Evolutionary conservation across 805 yeast species (phyloP), one percentile per base, ranked within the genome.

Genomic region (Starmerella vaccinii): DNA sequence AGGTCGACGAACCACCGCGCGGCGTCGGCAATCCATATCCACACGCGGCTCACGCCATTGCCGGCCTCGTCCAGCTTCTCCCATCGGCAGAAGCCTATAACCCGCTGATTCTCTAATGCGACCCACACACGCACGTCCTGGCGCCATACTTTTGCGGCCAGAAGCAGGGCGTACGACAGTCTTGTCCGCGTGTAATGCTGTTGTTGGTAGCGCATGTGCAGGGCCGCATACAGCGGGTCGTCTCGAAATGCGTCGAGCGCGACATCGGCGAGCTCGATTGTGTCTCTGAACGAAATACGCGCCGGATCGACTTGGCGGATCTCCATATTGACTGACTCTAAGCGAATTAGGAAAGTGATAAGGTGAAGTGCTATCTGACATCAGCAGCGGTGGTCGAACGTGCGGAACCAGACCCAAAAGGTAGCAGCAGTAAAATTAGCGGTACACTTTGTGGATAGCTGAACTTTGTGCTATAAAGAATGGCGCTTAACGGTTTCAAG

Each of bases 241-340:
- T 43, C 29, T 6, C 46, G 26, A 33, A 43, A 43, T 13, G 38
- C 37, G 18, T 43, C 46, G 15, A 43, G 27, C 21, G 38, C 46
- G 10, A 23, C 29, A 19, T 43, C 46, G 8, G 46, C 35, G 9
- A 43, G 46, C 46, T 30, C 46, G 10, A 43, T 15, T 4, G 46
- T 29, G 15, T 32, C 38, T 21, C 22, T 19, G 12, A 30, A 21
- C 7, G 38, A 16, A 21, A 43, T 10, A 8, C 19, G 12, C 4
- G 29, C 18, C 10, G 46, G 21, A 7, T 43, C 46, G 7, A 43
- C 7, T 13, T 15, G 8, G 13, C 27, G 27, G 9, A 43, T 22
- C 29, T 32, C 38, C 37, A 43, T 43, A 13, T n/a, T 34, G 13
- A 7, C 13, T n/a, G 38, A 5, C 22, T 6, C 2, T 34, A 5